Evolutionary conservation across 1,284 basidiomycete genomes (phyloP).

Genomic region (Lentinula novae-zelandiae): DNA sequence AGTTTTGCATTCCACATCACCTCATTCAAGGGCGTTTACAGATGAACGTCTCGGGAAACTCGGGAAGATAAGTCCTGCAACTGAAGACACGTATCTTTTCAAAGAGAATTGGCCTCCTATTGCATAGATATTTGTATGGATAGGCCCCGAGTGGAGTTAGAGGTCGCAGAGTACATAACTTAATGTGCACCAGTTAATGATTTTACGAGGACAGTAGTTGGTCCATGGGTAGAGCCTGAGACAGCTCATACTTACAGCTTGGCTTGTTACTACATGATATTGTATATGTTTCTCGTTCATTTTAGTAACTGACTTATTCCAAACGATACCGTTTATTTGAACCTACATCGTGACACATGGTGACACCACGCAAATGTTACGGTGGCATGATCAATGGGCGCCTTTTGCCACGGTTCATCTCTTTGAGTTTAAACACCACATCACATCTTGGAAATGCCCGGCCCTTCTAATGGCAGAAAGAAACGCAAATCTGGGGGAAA

Average conservation of each 20-base stretch:
- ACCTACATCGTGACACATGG: too few relatives aligned
- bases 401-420: constrained; percentile 11
- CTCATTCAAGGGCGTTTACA: constrained; percentile 23
- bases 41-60: constrained; percentile 59
- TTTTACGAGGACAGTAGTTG: neutral
- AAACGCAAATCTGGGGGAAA: constrained; percentile 15
- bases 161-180: neutral
- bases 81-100: constrained; percentile 68
- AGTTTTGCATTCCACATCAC: constrained; percentile 13
- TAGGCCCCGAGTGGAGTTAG: neutral
- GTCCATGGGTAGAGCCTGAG: neutral
- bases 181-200: neutral
- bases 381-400: constrained; percentile 3
- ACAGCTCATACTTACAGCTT: neutral
- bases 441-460: constrained; percentile 9
- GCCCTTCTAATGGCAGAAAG: constrained; percentile 14
- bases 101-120: constrained; percentile 47
- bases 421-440: neutral
- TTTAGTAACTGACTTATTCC: neutral
- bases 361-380: neutral
- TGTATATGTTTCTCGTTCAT: neutral
- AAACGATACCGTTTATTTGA: neutral
- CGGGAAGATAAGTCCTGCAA: constrained; percentile 53
- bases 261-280: neutral
- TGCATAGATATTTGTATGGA: neutral